Evolutionary conservation across 1,284 basidiomycete genomes (phyloP).

Genomic region (Heterobasidion parviporum): DNA sequence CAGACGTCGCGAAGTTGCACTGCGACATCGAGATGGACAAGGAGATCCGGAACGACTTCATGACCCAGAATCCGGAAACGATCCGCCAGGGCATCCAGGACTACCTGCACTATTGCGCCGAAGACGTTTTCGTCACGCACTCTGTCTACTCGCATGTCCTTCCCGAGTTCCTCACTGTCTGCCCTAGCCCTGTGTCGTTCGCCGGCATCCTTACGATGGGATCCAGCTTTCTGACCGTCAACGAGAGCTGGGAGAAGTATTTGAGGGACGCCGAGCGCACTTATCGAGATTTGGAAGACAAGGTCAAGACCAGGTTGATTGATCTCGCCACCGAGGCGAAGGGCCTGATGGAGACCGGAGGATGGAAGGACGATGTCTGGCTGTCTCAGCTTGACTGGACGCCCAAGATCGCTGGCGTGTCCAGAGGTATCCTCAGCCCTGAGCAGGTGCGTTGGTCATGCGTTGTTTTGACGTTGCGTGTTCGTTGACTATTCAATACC

Average conservation of each 20-base stretch:
- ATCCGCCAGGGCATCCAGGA: conserved; percentile 65
- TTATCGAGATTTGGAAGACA: conserved; percentile 71
- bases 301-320: conserved; percentile 61
- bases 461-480: too few relatives aligned
- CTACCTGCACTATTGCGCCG: conserved; percentile 85
- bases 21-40: conserved; percentile 83
- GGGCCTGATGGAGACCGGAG: conserved; percentile 33
- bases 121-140: conserved; percentile 83
- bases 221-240: conserved; percentile 85
- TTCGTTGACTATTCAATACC: neutral
- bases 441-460: conserved; percentile 17
- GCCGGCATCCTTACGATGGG: conserved; percentile 92
- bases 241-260: conserved; percentile 85
- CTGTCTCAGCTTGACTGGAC: conserved; percentile 92
- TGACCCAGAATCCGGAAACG: conserved; percentile 52
- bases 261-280: conserved; percentile 70
- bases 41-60: conserved; percentile 72
- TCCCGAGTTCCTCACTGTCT: conserved; percentile 78
- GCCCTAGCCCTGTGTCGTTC: conserved; percentile 91
- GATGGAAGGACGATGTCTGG: conserved; percentile 80
- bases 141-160: conserved; percentile 75
- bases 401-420: conserved; percentile 75
- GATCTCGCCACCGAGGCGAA: conserved; percentile 63
- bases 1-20: conserved; percentile 88
- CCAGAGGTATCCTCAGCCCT: conserved; percentile 38